These are phyloP conservation scores for Starmerella floricola DNA, from an alignment of 805 yeast genomes.

Conservation along the genomic window DNA sequence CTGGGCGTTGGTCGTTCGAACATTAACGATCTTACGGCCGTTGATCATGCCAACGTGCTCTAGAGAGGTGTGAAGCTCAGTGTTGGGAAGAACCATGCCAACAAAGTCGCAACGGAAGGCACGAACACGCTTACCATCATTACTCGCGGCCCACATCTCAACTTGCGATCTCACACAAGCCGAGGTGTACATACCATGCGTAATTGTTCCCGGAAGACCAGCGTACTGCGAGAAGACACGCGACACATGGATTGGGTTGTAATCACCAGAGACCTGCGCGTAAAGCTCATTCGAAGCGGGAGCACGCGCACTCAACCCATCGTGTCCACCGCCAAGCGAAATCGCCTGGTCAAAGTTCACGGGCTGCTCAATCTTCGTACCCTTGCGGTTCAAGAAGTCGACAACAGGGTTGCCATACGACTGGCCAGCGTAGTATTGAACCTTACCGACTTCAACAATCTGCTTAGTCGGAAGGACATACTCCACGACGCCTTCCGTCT, in stretches of 20 bases:
- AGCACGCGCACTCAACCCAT: constrained; percentile 42
- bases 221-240: constrained; percentile 91
- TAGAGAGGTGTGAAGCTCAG: constrained; percentile 68
- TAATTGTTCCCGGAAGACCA: constrained; percentile 89
- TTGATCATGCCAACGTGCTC: constrained; percentile 98
- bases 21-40: constrained; percentile 93
- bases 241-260: constrained; percentile 95
- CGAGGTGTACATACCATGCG: constrained; percentile 98
- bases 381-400: constrained; percentile 84
- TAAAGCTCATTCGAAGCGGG: constrained; percentile 95
- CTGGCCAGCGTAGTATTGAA: constrained; percentile 78
- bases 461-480: constrained; percentile 89
- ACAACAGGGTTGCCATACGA: constrained; percentile 96
- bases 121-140: constrained; percentile 88
- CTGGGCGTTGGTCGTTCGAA: constrained; percentile 73
- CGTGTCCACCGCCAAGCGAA: constrained; percentile 45
- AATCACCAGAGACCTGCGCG: constrained; percentile 95
- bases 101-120: constrained; percentile 84
- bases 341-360: constrained; percentile 79
- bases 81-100: constrained; percentile 97
- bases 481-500: constrained; percentile 72
- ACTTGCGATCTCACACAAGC: constrained; percentile 91
- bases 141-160: constrained; percentile 97
- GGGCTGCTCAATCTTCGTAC: constrained; percentile 89
- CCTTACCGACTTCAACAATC: constrained; percentile 67